These are phyloP conservation scores for Chalciporus sp. DNA, from an alignment of 1,284 basidiomycete genomes.

Conservation along the genomic window DNA sequence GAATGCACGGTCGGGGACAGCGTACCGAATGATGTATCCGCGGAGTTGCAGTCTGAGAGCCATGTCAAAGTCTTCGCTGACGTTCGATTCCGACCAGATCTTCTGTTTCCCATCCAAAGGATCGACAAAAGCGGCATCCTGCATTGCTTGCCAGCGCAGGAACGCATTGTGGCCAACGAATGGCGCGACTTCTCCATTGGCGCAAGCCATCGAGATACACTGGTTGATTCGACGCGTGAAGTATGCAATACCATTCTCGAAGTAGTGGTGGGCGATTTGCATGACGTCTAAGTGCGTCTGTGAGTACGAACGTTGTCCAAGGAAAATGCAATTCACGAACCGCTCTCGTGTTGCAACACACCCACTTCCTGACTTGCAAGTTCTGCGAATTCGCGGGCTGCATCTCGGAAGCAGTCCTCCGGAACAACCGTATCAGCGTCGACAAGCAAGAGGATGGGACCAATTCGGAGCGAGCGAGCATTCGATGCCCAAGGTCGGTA, in stretches of 20 bases:
- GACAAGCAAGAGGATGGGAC: slow-evolving; percentile 69
- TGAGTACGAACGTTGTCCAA: slow-evolving; percentile 8
- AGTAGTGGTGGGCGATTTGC: slow-evolving; percentile 85
- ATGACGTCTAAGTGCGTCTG: slow-evolving; percentile 60
- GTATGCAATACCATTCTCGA: slow-evolving; percentile 83
- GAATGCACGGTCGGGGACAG: neutral
- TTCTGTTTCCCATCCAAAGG: slow-evolving; percentile 56
- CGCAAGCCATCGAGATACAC: slow-evolving; percentile 74
- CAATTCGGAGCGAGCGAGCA: slow-evolving; percentile 57
- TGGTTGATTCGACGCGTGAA: slow-evolving; percentile 82
- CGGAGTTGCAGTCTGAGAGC: slow-evolving; percentile 61
- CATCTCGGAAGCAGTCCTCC: slow-evolving; percentile 83
- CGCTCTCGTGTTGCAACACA: slow-evolving; percentile 83
- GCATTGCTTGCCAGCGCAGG: slow-evolving; percentile 81
- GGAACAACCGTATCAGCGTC: slow-evolving; percentile 88
- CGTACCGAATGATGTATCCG: slow-evolving; percentile 23
- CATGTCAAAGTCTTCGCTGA: slow-evolving; percentile 89
- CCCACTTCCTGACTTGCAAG: slow-evolving; percentile 64
- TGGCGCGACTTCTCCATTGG: slow-evolving; percentile 81
- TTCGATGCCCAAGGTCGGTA: slow-evolving; percentile 71
- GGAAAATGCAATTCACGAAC: slow-evolving; percentile 34
- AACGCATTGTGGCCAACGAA: slow-evolving; percentile 92
- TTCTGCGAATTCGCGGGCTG: slow-evolving; percentile 77
- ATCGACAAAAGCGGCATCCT: slow-evolving; percentile 78
- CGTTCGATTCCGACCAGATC: slow-evolving; percentile 84